Conservation (phyloP, 108 stramenopile genomes). For the Schizochytrium sp. region DNA sequence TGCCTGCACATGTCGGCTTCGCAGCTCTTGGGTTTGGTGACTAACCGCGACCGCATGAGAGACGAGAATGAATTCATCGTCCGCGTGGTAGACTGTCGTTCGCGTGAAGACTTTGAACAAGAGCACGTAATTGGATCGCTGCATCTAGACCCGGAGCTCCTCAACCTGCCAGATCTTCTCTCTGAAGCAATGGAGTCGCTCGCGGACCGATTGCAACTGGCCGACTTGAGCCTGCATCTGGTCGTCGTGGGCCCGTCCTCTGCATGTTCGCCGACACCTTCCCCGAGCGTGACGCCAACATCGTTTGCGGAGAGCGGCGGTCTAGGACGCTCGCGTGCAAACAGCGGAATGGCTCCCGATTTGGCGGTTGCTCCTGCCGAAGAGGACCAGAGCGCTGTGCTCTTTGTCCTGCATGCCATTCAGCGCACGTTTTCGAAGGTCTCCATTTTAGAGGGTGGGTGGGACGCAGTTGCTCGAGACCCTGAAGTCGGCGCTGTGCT, state of each 20-base stretch:
- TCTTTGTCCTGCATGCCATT: background rate
- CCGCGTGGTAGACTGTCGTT: background rate
- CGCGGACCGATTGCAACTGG: background rate
- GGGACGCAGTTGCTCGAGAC: background rate
- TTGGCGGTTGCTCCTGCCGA: background rate
- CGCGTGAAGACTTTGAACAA: background rate
- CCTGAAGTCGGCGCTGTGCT: background rate
- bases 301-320: background rate
- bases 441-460: background rate
- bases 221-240: background rate
- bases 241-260: background rate
- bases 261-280: background rate
- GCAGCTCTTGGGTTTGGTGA: background rate
- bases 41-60: background rate
- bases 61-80: background rate
- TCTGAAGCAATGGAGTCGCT: background rate
- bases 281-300: background rate
- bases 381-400: background rate
- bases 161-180: background rate
- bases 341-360: background rate
- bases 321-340: background rate
- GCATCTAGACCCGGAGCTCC: background rate
- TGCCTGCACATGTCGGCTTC: background rate
- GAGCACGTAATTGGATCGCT: background rate
- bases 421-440: background rate